Base-by-base conservation (phyloP, 2,329 filamentous ascomycete genomes). In the Sarocladium brachiariae region DNA sequence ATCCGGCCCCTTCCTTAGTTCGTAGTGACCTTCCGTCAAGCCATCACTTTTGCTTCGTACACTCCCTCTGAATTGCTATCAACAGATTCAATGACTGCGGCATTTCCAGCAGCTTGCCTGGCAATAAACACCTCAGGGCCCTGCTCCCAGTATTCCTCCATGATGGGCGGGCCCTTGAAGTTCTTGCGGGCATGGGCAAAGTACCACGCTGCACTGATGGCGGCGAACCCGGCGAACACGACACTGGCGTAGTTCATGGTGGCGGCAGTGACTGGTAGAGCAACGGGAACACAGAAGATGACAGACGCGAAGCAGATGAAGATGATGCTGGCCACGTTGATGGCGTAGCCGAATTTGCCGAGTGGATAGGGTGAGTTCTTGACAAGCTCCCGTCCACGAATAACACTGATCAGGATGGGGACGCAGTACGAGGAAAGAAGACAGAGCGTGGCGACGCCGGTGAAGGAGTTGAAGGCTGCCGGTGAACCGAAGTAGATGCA, bases 401-500 rank as follows among this genome's bases (percentile, higher is more conserved):
- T 57, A 2, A 91, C 68, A 8, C 76, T 85, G 52, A 90, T 82
- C 9, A 89, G 67, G 51, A 91, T 87, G 0, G 87, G 87, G 14
- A 89, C 74, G 13, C 83, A 86, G 63, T 90, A 91, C 0, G 84
- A 87, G 4, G 82, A 81, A 0, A 81, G 84, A 0, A 91, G 76
- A 55, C 85, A 89, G 61, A 90, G 89, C 2, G 86, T 90, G 1
- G 86, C 87, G 1, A 89, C 85, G 24, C 86, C 86, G 0, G 86
- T 90, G 65, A 90, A 90, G 8, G 81, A 84, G 70, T 85, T 86
- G 70, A 91, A 91, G 0, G 87, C 87, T 0, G 85, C 84, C 0
- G 80, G 77, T 1, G 82, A 87, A 9, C 87, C 87, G 55, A 91
- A 88, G 69, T 88, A 90, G 64, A 91, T 89, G 55, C 87, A 74